Base-by-base conservation (phyloP, 2,329 filamentous ascomycete species). In the Lanzia echinophila region DNA sequence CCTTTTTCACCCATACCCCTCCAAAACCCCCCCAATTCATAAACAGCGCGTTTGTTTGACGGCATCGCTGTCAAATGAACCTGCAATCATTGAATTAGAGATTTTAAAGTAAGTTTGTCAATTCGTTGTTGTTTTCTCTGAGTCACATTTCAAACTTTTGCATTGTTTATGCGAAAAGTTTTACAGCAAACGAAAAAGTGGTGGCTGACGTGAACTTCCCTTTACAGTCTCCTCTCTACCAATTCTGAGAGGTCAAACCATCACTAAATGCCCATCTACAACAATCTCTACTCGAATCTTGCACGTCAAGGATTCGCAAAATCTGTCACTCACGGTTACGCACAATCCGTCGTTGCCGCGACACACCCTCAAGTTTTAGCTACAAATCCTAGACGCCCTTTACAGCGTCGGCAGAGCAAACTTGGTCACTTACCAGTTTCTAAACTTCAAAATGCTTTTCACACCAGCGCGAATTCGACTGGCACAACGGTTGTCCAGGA, bases 261-360 rank as follows among this genome's bases (percentile, higher is more conserved):
- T 81, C 72, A 83, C 88, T 96, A 95, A 95, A 97, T 96, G 92
- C 83, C 82, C 74, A 82, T 84, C 68, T 84, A 84, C 72, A 84
- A 81, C 60, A 81, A 79, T 69, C 75, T 86, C 62, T 84, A 83
- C 73, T 79, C 82, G 75, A 85, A 81, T 78, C 88, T 97, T 79
- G 90, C 95, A 83, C 92, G 94, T 79, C 88, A 92, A 81, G 91
- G 89, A 86, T 87, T 96, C 75, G 86, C 89, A 70, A 97, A 97
- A 78, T 90, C 91, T 68, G 87, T 97, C 72, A 92, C 90, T 72
- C 90, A 97, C 82, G 92, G 92, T 75, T 97, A 96, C 81, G 91
- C 91, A 66, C 92, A 97, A 72, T 96, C 91, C 60, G 87, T 97
- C 74, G 90, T 99, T 75, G 94, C 94, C 68, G 92, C 90, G 67